phyloP scores from a whole-genome alignment of 2,329 filamentous ascomycete species.

The Hypocreales sp. region DNA sequence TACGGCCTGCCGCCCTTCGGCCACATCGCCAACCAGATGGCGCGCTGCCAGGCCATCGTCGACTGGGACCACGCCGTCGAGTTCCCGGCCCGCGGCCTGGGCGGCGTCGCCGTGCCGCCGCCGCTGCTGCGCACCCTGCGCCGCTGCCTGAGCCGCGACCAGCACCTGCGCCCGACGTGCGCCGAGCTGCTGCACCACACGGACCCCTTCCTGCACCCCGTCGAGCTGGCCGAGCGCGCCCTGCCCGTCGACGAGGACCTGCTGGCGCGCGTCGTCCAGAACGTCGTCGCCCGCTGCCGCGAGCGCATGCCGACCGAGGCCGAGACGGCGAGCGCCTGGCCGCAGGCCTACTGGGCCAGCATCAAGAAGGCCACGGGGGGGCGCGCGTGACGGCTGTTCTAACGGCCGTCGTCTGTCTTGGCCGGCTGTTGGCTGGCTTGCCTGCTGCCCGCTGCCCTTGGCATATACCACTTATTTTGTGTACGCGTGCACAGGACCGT shows the following conservation, averaged over 20 bases:
- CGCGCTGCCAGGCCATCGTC: conserved; percentile 74
- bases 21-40: conserved; percentile 77
- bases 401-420: too few species aligned
- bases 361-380: conserved; percentile 33
- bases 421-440: too few species aligned
- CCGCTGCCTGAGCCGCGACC: conserved; percentile 46
- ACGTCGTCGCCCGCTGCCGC: conserved; percentile 41
- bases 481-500: conserved; percentile 2
- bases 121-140: conserved; percentile 46
- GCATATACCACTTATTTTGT: conserved; percentile 9
- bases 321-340: conserved; percentile 40
- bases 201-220: conserved; percentile 50
- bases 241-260: conserved; percentile 48
- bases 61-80: conserved; percentile 62
- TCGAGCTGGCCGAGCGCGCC: conserved; percentile 36
- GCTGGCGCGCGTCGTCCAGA: conserved; percentile 45
- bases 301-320: conserved; percentile 43
- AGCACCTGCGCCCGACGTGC: conserved; percentile 46
- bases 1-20: conserved; percentile 95
- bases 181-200: conserved; percentile 41
- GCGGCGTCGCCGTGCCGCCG: conserved; percentile 43
- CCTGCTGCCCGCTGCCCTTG: too few species aligned
- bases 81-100: conserved; percentile 54
- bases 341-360: conserved; percentile 45
- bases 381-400: conserved; percentile 13